Percentiles rank a stretch among this genome's conserved stretches.
These are phyloP conservation scores for Ailanthus altissimus DNA, from an alignment of 345 rosid species.

Conservation along the genomic window DNA sequence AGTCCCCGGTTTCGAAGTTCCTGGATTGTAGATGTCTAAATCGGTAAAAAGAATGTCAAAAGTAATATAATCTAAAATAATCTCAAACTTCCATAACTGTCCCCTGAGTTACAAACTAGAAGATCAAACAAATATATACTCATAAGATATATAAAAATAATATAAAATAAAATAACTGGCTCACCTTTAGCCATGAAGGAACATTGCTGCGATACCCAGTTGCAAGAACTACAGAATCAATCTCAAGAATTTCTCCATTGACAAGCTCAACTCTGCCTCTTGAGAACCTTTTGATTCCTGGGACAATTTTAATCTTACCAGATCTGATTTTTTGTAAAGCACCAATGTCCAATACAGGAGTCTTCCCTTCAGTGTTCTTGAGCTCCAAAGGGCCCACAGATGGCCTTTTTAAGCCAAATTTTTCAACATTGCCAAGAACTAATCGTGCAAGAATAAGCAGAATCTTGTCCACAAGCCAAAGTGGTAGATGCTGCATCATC, in stretches of 20 bases:
- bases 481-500: constrained; percentile 67
- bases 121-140: constrained; percentile 9
- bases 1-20: constrained; percentile 20
- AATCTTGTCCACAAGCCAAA: constrained; percentile 73
- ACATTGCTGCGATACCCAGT: constrained; percentile 96
- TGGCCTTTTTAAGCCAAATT: constrained; percentile 72
- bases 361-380: constrained; percentile 65
- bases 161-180: background rate
- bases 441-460: constrained; percentile 56
- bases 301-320: constrained; percentile 69
- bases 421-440: constrained; percentile 57
- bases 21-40: constrained; percentile 18
- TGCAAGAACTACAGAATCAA: constrained; percentile 79
- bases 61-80: background rate
- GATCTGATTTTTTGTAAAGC: constrained; percentile 66
- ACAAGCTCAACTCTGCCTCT: constrained; percentile 60
- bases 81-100: constrained; percentile 34
- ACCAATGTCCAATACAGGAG: constrained; percentile 83
- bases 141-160: background rate
- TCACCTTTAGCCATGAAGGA: constrained; percentile 89
- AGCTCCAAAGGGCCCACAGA: constrained; percentile 61
- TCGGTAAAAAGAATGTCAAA: constrained; percentile 10
- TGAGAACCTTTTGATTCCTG: constrained; percentile 62
- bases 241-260: constrained; percentile 52
- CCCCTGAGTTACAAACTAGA: constrained; percentile 13